Percentiles rank a stretch among this genome's conserved stretches.
These are phyloP conservation scores for Penicillium maclennaniae DNA, from an alignment of 495 filamentous ascomycete genomes.

Conservation along the genomic window DNA sequence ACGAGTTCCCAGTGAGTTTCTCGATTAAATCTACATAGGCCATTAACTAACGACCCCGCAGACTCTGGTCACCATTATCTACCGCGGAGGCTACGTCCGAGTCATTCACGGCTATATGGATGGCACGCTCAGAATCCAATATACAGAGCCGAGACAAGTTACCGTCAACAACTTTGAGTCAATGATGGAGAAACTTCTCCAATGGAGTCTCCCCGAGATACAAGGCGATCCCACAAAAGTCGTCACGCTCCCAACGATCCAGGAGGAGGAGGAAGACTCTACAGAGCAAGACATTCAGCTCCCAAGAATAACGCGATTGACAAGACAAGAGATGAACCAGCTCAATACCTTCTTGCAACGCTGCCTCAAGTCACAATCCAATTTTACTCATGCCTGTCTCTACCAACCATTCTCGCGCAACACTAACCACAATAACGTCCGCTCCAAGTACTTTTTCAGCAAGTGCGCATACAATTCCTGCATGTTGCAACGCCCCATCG, in stretches of 20 bases:
- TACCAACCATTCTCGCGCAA: not conserved
- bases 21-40: not conserved
- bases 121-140: not conserved
- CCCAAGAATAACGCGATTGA: not conserved
- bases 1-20: not conserved
- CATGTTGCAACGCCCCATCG: not conserved
- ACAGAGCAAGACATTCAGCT: not conserved
- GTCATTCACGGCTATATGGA: conserved; percentile 3
- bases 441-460: not conserved
- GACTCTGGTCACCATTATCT: not conserved
- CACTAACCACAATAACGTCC: not conserved
- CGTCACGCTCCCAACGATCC: not conserved
- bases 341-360: not conserved
- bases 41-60: not conserved
- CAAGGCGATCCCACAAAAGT: not conserved
- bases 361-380: not conserved
- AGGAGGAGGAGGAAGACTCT: not conserved
- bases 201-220: not conserved
- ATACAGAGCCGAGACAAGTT: not conserved
- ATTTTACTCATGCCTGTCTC: not conserved
- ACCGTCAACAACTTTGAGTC: not conserved
- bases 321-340: not conserved
- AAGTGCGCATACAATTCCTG: not conserved
- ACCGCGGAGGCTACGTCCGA: not conserved
- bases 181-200: not conserved